phyloP scores from a whole-genome alignment of 495 filamentous ascomycete genomes.

The Xylaria acuta region DNA sequence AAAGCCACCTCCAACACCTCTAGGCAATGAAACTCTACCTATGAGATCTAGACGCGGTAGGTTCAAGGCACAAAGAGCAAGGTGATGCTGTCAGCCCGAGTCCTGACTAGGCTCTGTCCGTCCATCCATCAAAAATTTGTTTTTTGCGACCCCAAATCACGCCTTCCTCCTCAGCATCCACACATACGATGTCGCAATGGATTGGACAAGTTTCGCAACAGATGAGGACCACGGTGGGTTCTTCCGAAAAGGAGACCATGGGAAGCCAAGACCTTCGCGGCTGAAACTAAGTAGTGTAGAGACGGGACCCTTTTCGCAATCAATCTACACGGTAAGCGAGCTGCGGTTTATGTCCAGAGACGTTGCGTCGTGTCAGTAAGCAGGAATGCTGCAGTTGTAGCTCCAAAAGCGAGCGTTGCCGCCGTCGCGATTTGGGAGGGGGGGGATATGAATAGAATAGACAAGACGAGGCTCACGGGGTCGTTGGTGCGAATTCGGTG shows the following conservation, averaged over 20 bases:
- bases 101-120: neutral
- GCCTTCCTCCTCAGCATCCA: neutral
- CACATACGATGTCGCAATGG: constrained; percentile 14
- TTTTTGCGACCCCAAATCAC: neutral
- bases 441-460: constrained; percentile 6
- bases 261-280: constrained; percentile 15
- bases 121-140: neutral
- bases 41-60: neutral
- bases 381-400: neutral
- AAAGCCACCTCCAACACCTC: neutral
- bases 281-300: constrained; percentile 23
- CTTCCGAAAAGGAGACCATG: constrained; percentile 12
- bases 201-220: constrained; percentile 12
- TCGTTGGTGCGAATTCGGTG: neutral
- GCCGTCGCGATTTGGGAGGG: neutral
- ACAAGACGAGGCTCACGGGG: neutral
- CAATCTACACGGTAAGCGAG: constrained; percentile 25
- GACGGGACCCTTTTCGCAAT: neutral
- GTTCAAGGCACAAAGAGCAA: neutral
- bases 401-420: constrained; percentile 1
- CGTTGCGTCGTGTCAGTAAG: neutral
- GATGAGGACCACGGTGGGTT: constrained; percentile 4
- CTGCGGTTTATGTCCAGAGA: neutral
- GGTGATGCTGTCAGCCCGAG: neutral
- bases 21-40: neutral